Conservation (phyloP, 805 yeast species). For the Debaryomyces maramus region DNA sequence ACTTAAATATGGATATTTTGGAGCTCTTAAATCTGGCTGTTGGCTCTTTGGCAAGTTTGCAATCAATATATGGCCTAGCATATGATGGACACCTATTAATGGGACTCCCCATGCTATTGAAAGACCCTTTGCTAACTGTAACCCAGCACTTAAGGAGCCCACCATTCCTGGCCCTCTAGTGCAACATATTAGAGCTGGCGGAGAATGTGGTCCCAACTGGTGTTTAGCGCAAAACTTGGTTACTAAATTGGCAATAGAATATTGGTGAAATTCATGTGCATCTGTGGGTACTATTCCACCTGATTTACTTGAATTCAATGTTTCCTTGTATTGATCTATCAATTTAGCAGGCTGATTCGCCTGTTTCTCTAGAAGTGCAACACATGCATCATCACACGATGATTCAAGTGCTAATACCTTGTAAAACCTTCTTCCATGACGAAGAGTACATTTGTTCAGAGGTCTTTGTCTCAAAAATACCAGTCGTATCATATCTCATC, state of each 20-base stretch:
- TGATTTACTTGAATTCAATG: conserved; percentile 59
- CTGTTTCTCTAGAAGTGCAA: conserved; percentile 65
- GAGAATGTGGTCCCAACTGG: conserved; percentile 24
- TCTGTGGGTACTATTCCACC: conserved; percentile 91
- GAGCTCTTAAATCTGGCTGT: conserved; percentile 51
- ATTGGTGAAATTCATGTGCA: conserved; percentile 80
- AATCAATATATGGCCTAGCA: conserved; percentile 86
- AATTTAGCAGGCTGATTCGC: conserved; percentile 44
- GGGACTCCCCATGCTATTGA: conserved; percentile 77
- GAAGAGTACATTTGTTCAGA: too few species aligned
- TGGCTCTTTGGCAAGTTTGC: conserved; percentile 28
- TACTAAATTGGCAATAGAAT: conserved; percentile 53
- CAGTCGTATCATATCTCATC: conserved; percentile 3
- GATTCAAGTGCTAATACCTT: conserved; percentile 84
- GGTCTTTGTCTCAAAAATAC: neutral
- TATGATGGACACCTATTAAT: conserved; percentile 88
- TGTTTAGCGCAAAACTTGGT: conserved; percentile 40
- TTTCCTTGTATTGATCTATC: conserved; percentile 59
- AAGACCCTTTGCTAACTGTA: conserved; percentile 83
- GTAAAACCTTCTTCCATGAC: conserved; percentile 36
- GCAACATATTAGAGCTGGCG: conserved; percentile 78
- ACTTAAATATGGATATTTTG: conserved; percentile 69
- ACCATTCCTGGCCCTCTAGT: conserved; percentile 98
- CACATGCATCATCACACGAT: conserved; percentile 94
- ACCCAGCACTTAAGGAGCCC: conserved; percentile 80